phyloP scores from a whole-genome alignment of 768 basidiomycete species.

The Lactarius quietus region DNA sequence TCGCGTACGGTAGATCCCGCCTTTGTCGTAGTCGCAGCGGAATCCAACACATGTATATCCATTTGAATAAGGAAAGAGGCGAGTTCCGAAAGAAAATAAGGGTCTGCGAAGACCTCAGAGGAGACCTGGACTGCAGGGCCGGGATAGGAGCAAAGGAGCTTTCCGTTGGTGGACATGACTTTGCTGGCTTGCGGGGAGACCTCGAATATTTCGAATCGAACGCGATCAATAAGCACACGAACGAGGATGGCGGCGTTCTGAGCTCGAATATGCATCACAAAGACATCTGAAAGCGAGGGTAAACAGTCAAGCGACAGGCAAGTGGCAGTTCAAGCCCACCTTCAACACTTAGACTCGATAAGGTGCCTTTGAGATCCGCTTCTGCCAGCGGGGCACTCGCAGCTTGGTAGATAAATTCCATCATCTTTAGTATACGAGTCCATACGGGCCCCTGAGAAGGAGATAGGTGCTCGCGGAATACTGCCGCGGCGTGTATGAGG shows the following conservation, averaged over 20 bases:
- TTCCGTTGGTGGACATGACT: slow-evolving; percentile 41
- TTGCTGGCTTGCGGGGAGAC: slow-evolving; percentile 36
- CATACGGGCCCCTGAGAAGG: neutral
- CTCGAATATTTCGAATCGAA: slow-evolving; percentile 36
- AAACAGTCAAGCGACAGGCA: no score
- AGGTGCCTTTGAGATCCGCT: neutral
- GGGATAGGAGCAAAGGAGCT: slow-evolving; percentile 32
- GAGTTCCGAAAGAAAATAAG: neutral
- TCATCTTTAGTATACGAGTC: slow-evolving; percentile 2
- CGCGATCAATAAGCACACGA: neutral
- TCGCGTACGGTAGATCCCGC: neutral
- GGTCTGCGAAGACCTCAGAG: neutral
- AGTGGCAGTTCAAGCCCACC: neutral
- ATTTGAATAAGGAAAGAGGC: neutral
- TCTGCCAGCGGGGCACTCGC: neutral
- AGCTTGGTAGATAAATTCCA: neutral
- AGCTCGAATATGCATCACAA: slow-evolving; percentile 13
- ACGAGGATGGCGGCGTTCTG: slow-evolving; percentile 10
- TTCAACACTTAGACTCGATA: neutral
- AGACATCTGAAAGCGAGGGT: slow-evolving; percentile 1
- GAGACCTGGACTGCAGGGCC: slow-evolving; percentile 41
- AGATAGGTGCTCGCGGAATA: neutral
- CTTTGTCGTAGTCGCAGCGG: neutral
- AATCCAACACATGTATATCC: neutral
- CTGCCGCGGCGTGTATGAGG: slow-evolving; percentile 3